These are phyloP conservation scores for Mitragyna speciosa DNA, from an alignment of 257 asterid genomes.

Conservation along the genomic window DNA sequence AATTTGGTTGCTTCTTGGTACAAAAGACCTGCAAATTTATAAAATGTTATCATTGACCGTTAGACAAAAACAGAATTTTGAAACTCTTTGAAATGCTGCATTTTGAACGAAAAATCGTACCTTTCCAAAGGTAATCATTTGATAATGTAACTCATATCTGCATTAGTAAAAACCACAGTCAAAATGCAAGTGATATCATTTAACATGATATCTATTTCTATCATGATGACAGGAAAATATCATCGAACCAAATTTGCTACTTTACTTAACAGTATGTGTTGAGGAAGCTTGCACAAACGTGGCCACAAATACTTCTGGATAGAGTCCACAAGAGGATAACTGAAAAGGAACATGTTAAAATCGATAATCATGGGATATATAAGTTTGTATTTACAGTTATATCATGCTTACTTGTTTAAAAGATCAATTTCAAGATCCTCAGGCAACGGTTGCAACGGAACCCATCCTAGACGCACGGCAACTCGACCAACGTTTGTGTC, in stretches of 20 bases:
- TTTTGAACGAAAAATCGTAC: conserved; percentile 19
- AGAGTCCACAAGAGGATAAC: conserved; percentile 49
- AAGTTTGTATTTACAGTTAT: neutral
- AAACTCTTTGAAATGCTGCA: neutral
- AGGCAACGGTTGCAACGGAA: conserved; percentile 58
- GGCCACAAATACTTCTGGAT: conserved; percentile 67
- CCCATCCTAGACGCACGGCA: conserved; percentile 68
- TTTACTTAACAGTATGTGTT: conserved; percentile 35
- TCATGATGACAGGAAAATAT: neutral
- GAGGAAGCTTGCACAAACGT: conserved; percentile 27
- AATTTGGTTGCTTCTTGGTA: conserved; percentile 51
- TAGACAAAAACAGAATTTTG: neutral
- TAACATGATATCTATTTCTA: neutral
- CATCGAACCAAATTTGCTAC: neutral
- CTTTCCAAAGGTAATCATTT: conserved; percentile 54
- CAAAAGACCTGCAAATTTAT: conserved; percentile 45
- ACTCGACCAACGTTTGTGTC: conserved; percentile 66
- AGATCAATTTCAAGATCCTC: conserved; percentile 47
- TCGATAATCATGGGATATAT: neutral
- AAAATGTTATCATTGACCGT: neutral
- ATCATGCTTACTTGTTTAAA: conserved; percentile 42
- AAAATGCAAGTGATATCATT: conserved; percentile 2
- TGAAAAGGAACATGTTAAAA: conserved; percentile 12
- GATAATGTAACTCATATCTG: conserved; percentile 60
- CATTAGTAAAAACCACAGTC: conserved; percentile 14